phyloP scores from a whole-genome alignment of 2,329 filamentous ascomycete genomes.

The Fusarium chaquense region DNA sequence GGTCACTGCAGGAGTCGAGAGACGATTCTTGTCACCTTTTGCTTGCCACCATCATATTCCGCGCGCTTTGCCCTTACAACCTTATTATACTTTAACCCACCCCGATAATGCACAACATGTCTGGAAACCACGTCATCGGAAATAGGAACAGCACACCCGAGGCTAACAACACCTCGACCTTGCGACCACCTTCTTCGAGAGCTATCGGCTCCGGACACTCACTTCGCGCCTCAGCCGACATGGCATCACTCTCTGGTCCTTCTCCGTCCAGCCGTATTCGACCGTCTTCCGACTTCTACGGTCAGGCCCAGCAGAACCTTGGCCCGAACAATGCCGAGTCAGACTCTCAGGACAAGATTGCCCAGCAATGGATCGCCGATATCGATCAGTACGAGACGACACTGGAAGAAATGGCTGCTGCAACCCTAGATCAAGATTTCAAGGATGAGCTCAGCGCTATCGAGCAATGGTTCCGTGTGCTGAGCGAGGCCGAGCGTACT shows the following conservation, averaged over 20 bases:
- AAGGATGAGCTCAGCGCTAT: slow-evolving; percentile 99
- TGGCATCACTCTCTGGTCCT: slow-evolving; percentile 81
- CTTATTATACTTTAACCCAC: slow-evolving; percentile 18
- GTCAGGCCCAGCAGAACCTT: slow-evolving; percentile 76
- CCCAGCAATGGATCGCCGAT: slow-evolving; percentile 98
- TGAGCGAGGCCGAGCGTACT: slow-evolving; percentile 96
- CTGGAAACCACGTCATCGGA: slow-evolving; percentile 75
- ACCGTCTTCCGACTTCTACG: slow-evolving; percentile 95
- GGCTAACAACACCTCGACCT: slow-evolving; percentile 81
- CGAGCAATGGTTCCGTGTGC: slow-evolving; percentile 98
- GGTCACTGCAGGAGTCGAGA: slow-evolving; percentile 79
- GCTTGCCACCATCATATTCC: slow-evolving; percentile 37
- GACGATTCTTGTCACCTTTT: slow-evolving; percentile 48
- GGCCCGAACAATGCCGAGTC: slow-evolving; percentile 75
- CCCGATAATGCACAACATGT: slow-evolving; percentile 68
- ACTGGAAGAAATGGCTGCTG: slow-evolving; percentile 97
- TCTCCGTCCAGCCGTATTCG: slow-evolving; percentile 82
- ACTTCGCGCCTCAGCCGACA: slow-evolving; percentile 94
- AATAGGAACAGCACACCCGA: slow-evolving; percentile 99
- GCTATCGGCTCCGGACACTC: slow-evolving; percentile 83
- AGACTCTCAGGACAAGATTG: slow-evolving; percentile 91
- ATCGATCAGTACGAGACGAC: slow-evolving; percentile 99
- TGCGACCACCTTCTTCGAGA: slow-evolving; percentile 85
- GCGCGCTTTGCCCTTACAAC: slow-evolving; percentile 29
- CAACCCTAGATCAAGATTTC: slow-evolving; percentile 98